Percentiles rank a stretch among this genome's conserved stretches.
Evolutionary conservation across 306 rosid species (phyloP).

Genomic region (Spatholobus suberectus): DNA sequence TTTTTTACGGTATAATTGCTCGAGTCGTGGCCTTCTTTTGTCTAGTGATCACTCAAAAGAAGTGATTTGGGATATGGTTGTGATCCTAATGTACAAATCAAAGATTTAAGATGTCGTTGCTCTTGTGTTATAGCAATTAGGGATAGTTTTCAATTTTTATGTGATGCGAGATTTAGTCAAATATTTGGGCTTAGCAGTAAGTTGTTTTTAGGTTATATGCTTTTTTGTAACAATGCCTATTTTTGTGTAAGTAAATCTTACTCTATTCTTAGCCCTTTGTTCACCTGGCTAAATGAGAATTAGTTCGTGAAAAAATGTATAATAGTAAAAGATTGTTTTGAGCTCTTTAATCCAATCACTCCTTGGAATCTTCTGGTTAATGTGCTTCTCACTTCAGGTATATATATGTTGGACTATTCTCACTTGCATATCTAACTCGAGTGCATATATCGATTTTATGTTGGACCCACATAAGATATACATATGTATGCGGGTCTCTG

Average conservation of each 20-base stretch:
- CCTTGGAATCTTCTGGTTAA: not conserved
- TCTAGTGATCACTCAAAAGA: conserved; percentile 38
- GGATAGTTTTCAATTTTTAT: conserved; percentile 22
- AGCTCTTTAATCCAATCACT: not conserved
- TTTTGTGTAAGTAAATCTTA: conserved; percentile 19
- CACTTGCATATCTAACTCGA: not conserved
- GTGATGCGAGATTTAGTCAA: conserved; percentile 14
- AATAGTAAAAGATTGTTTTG: not conserved
- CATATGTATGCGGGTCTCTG: too few species aligned
- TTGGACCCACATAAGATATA: not conserved
- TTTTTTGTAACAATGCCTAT: not conserved
- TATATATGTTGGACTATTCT: too few species aligned
- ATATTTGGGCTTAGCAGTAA: conserved; percentile 23
- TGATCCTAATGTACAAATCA: conserved; percentile 6
- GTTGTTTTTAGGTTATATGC: not conserved
- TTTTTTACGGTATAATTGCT: conserved; percentile 53
- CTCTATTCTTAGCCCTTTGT: not conserved
- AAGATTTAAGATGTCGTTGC: conserved; percentile 4
- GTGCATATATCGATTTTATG: not conserved
- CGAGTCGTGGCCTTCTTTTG: conserved; percentile 59
- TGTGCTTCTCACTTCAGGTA: not conserved
- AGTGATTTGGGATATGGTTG: not conserved
- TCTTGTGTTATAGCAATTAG: conserved; percentile 18
- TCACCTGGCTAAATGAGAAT: not conserved
- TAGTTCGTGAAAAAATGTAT: conserved; percentile 2